Percentiles rank a stretch among this genome's conserved stretches.
phyloP scores from a whole-genome alignment of 2,329 filamentous ascomycete genomes.

The Fusarium agapanthi region DNA sequence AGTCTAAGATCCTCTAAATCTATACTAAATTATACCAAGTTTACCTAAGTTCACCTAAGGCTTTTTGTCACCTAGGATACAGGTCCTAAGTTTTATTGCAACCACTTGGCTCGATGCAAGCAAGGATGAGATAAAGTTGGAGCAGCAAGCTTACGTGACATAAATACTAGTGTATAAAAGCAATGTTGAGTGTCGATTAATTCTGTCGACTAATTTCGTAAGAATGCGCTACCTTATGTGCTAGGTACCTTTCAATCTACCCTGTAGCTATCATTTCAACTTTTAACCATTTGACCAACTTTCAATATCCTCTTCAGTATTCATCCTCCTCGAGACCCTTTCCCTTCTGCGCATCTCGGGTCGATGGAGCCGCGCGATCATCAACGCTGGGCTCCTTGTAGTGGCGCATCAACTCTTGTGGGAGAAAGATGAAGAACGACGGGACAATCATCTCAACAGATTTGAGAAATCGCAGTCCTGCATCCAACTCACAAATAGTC shows the following conservation, averaged over 20 bases:
- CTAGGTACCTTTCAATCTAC: neutral
- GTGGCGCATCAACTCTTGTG: conserved; percentile 73
- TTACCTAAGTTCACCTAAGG: no score
- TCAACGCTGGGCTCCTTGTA: conserved; percentile 67
- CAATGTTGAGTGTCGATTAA: accelerated
- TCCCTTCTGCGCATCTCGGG: conserved; percentile 46
- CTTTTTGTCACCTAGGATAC: no score
- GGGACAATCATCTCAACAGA: conserved; percentile 63
- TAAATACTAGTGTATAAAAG: neutral
- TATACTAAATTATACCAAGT: no score
- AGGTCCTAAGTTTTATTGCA: no score
- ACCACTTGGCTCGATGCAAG: no score
- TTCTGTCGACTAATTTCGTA: conserved; percentile 4
- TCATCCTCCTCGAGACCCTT: conserved; percentile 33
- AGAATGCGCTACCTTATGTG: neutral
- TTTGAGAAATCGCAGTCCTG: conserved; percentile 73
- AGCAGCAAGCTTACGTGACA: neutral
- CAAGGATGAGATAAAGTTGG: conserved; percentile 11
- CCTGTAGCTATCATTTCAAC: neutral
- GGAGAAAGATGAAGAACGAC: conserved; percentile 70
- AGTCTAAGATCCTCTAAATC: no score
- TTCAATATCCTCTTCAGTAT: neutral
- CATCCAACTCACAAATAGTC: conserved; percentile 64
- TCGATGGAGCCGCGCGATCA: conserved; percentile 57
- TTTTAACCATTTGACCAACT: neutral